Evolutionary conservation across 2,329 filamentous ascomycete species (phyloP), one percentile per base, ranked within the genome.

Genomic region (Aureobasidium sp.): DNA sequence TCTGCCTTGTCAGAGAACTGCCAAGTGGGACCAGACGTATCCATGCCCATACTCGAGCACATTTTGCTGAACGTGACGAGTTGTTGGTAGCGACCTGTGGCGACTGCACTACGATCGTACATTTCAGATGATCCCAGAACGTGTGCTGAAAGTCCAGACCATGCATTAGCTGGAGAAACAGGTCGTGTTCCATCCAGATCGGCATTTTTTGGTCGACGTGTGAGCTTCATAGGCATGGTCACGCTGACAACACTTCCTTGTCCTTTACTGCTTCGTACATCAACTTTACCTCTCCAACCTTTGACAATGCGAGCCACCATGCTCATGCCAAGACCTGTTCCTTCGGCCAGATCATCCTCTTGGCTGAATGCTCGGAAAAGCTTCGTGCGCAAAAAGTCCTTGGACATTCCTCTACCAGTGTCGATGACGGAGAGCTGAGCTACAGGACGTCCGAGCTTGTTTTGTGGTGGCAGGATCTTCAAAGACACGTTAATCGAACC

Each of bases 401-500:
- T 52, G 2, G 69, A 70, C 66, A 74, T 75, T 14, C 73, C 73
- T 37, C 68, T 69, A 5, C 73, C 73, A 14, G 70, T 70, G 53
- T 74, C 73, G 34, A 62, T 44, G 5, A 70, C 60, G 3, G 62
- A 44, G 0, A 70, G 47, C 27, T 34, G 34, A 3, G 44, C 42
- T 3, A 15, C 9, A 9, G 27, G 6, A 62, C 62, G 17, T 58
- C 63, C 7, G 56, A 65, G 67, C 64, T 25, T 57, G 2, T 11
- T 60, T 25, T 22, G 4, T 1, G 39, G 37, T 14, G 12, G 63
- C 58, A 20, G 58, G 60, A 8, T 61, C 15, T 48, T 52, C 17
- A 57, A 25, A 1, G 31, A 65, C 5, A 79, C 67, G 9, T 69
- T 65, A 61, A 82, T 77, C 34, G 71, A 75, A 0, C 79, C 78